Base-by-base conservation (phyloP, 768 basidiomycete species). In the Auriscalpium orientale region DNA sequence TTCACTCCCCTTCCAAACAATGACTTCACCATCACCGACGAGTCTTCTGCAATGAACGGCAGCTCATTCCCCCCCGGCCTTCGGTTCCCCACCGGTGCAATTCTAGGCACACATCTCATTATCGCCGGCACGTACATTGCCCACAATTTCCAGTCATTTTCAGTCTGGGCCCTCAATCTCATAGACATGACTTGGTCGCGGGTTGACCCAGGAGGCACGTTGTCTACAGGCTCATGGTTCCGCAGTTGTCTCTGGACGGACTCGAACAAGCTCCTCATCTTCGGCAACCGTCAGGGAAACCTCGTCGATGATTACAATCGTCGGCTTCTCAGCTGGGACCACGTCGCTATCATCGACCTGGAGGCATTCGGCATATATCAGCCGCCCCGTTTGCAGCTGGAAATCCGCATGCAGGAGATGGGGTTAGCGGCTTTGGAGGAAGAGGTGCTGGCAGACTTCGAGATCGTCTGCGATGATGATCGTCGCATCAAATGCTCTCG, bases 301-400 rank as follows among this genome's bases (percentile, higher is more conserved):
- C 79, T 95, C 22, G 90, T 93, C 6, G 89, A 91, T 56, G 93
- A 97, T 65, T 95, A 95, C 67, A 94, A 97, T 64, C 85, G 90
- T 48, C 85, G 93, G 18, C 77, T 94, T 11, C 79, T 93, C 57
- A 90, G 87, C 65, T 94, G 91, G 90, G 90, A 94, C 64, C 89
- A 98, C 65, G 84, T 95, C 53, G 90, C 90, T 5, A 84, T 89
- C 54, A 84, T 95, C 56, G 91, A 95, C 65, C 75, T 97, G 22
- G 95, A 98, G 70, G 88, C 95, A 0, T 95, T 94, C 65, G 95
- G 95, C 1, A 93, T 99, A 60, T 98, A 98, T 66, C 88, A 91
- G 62, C 88, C 93, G 0, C 93, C 94, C 0, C 68, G 77, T 3
- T 76, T 80, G 44, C 82, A 74, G 58, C 75, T 85, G 46, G 83